Evolutionary conservation across 805 yeast species (phyloP).

Genomic region (Sugiyamaella mastotermitis): DNA sequence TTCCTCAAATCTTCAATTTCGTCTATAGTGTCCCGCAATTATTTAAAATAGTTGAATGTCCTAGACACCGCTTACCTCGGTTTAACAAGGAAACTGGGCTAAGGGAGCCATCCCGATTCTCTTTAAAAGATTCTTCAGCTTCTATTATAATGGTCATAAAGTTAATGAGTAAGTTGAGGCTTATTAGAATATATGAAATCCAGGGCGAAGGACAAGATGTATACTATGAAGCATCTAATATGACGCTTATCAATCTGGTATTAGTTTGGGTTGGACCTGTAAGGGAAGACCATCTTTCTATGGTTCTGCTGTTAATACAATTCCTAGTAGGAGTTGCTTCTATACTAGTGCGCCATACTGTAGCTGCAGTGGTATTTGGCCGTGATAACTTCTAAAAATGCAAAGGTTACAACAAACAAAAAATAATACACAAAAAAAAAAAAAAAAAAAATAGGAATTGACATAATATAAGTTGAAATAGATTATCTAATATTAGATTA

Average conservation of each 20-base stretch:
- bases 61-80: constrained; percentile 87
- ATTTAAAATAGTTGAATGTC: constrained; percentile 83
- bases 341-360: constrained; percentile 67
- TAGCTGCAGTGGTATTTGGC: constrained; percentile 84
- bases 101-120: constrained; percentile 60
- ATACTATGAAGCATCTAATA: constrained; percentile 45
- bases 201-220: constrained; percentile 12
- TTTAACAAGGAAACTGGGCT: constrained; percentile 63
- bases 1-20: constrained; percentile 90
- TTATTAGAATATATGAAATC: constrained; percentile 41
- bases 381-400: constrained; percentile 59
- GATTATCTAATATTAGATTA: too few relatives aligned
- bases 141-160: constrained; percentile 32
- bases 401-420: too few relatives aligned
- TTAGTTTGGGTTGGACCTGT: constrained; percentile 87
- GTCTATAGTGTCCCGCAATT: constrained; percentile 89
- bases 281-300: constrained; percentile 74
- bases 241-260: constrained; percentile 80
- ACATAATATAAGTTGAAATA: too few relatives aligned
- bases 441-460: too few relatives aligned
- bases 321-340: constrained; percentile 60
- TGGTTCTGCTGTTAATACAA: constrained; percentile 54
- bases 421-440: too few relatives aligned
- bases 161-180: constrained; percentile 41
- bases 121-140: constrained; percentile 24